Evolutionary conservation across 164 flowering plant genomes (phyloP).

Genomic region (Macadamia tetraphylla): DNA sequence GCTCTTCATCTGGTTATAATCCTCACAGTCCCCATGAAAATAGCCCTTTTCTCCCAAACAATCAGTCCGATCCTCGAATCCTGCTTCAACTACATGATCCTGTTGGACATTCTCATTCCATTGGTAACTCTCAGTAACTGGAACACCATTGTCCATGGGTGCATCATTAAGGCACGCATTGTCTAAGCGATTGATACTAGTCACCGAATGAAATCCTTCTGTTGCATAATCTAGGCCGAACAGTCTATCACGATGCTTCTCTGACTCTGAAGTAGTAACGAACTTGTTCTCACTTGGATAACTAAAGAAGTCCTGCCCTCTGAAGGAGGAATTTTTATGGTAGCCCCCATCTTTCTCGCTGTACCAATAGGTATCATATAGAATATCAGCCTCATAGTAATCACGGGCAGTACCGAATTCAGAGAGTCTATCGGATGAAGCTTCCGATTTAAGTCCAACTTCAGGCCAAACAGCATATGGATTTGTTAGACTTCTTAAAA

Average conservation of each 20-base stretch:
- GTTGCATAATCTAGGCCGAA: slow-evolving; percentile 14
- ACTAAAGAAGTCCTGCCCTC: slow-evolving; percentile 36
- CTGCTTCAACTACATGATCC: slow-evolving; percentile 13
- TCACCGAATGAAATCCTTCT: slow-evolving; percentile 27
- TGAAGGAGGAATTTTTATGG: slow-evolving; percentile 40
- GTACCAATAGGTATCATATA: slow-evolving; percentile 52
- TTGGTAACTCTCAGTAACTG: slow-evolving; percentile 22
- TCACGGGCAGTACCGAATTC: slow-evolving; percentile 91
- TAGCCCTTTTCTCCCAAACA: slow-evolving; percentile 14
- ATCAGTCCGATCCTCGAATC: slow-evolving; percentile 4
- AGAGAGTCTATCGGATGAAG: slow-evolving; percentile 68
- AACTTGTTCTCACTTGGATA: slow-evolving; percentile 77
- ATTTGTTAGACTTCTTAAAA: slow-evolving; percentile 60
- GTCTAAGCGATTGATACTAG: slow-evolving; percentile 26
- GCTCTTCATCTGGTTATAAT: slow-evolving; percentile 11
- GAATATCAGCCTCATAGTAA: slow-evolving; percentile 63
- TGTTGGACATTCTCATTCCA: slow-evolving; percentile 16
- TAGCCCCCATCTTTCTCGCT: slow-evolving; percentile 57
- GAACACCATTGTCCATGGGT: slow-evolving; percentile 13
- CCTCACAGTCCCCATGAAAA: slow-evolving; percentile 15
- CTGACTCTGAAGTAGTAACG: slow-evolving; percentile 40
- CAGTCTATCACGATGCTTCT: slow-evolving; percentile 19
- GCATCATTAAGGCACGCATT: slow-evolving; percentile 21
- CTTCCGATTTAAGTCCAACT: slow-evolving; percentile 36
- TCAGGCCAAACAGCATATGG: slow-evolving; percentile 64